These are phyloP conservation scores for Coniochaeta sp. DNA, from an alignment of 2,329 filamentous ascomycete genomes.

Conservation along the genomic window DNA sequence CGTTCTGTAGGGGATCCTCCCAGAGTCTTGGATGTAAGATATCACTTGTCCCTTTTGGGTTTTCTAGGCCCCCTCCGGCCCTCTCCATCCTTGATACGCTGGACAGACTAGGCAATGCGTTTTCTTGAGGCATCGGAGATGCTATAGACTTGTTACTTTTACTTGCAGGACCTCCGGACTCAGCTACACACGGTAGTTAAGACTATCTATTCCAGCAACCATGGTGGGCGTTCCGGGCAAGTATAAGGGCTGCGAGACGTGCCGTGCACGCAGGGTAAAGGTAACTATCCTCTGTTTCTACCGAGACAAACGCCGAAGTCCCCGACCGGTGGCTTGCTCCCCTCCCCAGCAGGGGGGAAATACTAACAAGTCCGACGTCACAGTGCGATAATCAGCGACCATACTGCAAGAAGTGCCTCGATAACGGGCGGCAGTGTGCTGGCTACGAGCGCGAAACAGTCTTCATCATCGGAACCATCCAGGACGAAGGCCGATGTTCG, in stretches of 20 bases:
- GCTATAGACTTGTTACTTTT: background rate
- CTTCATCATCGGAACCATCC: slow-evolving; percentile 54
- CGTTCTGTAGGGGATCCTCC: background rate
- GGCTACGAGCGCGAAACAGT: slow-evolving; percentile 57
- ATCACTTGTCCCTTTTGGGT: background rate
- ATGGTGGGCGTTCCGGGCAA: slow-evolving; percentile 57
- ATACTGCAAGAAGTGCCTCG: slow-evolving; percentile 51
- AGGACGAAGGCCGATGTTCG: slow-evolving; percentile 47
- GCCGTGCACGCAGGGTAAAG: slow-evolving; percentile 48
- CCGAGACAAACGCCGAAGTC: background rate
- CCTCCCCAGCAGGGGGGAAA: background rate
- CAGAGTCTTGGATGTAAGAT: background rate
- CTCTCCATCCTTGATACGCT: background rate
- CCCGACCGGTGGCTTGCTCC: background rate
- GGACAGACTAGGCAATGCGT: background rate
- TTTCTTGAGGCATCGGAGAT: background rate
- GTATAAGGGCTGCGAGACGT: slow-evolving; percentile 56
- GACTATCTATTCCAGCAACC: slow-evolving; percentile 6
- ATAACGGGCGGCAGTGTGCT: slow-evolving; percentile 48
- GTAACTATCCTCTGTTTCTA: slow-evolving; percentile 28
- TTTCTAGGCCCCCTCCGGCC: background rate
- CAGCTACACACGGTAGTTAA: background rate
- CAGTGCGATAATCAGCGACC: slow-evolving; percentile 58
- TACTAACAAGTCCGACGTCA: background rate
- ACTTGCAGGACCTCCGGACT: background rate